Conservation (phyloP, 805 yeast genomes). For the Saturnispora hagleri region DNA sequence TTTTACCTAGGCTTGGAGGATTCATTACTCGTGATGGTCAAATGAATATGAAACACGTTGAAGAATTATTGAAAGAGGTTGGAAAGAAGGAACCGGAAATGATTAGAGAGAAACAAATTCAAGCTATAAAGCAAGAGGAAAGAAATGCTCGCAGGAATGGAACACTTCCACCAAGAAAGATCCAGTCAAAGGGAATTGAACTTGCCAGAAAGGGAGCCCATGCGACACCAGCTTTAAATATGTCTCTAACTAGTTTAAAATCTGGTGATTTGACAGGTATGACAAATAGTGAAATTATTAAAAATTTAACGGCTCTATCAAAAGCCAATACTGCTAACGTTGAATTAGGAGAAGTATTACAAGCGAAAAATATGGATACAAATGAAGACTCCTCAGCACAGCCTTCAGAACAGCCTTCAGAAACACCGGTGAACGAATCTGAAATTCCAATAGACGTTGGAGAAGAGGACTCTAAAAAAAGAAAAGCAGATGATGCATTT, state of each 20-base stretch:
- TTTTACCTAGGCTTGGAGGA: conserved; percentile 56
- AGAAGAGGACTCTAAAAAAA: conserved; percentile 13
- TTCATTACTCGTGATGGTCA: conserved; percentile 88
- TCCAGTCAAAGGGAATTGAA: conserved; percentile 64
- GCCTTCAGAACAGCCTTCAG: conserved; percentile 8
- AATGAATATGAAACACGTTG: conserved; percentile 68
- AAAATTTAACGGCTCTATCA: conserved; percentile 50
- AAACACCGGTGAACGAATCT: conserved; percentile 15
- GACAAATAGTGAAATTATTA: conserved; percentile 62
- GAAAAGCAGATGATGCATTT: conserved; percentile 15
- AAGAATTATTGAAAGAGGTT: conserved; percentile 52
- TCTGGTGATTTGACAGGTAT: conserved; percentile 63
- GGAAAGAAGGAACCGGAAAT: conserved; percentile 72
- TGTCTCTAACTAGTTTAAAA: conserved; percentile 64
- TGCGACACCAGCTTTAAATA: conserved; percentile 51
- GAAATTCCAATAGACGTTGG: conserved; percentile 24
- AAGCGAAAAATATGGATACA: conserved; percentile 26
- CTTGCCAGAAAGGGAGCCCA: conserved; percentile 44
- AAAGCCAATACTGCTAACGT: conserved; percentile 65
- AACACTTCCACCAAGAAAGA: conserved; percentile 31
- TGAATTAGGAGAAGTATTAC: conserved; percentile 56
- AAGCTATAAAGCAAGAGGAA: conserved; percentile 61
- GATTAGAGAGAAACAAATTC: conserved; percentile 57
- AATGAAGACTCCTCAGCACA: conserved; percentile 18
- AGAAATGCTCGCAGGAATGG: conserved; percentile 50